Evolutionary conservation across 805 yeast genomes (phyloP).

Genomic region (Kluyveromyces dobzhanskii): DNA sequence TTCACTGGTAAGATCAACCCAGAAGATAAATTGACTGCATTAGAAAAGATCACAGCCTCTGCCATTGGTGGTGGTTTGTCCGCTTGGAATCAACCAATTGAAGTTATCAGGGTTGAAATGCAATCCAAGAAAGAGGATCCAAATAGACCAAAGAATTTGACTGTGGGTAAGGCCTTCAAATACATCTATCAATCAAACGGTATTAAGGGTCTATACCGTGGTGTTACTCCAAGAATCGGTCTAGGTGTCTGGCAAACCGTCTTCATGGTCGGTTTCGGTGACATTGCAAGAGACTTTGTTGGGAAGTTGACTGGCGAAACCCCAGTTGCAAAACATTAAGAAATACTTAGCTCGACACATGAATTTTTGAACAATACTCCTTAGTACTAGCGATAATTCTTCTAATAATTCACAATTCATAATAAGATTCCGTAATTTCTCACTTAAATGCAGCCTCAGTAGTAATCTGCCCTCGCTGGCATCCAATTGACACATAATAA

Average conservation of each 20-base stretch:
- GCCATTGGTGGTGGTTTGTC: conserved; percentile 94
- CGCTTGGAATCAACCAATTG: conserved; percentile 99
- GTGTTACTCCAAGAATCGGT: conserved; percentile 95
- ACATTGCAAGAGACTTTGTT: conserved; percentile 71
- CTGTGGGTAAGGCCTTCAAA: conserved; percentile 65
- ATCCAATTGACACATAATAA: no score
- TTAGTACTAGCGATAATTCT: no score
- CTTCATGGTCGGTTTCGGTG: conserved; percentile 98
- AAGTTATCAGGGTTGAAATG: conserved; percentile 96
- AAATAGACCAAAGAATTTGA: conserved; percentile 86
- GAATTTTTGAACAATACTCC: no score
- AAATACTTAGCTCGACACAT: no score
- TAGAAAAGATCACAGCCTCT: conserved; percentile 77
- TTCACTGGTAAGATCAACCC: conserved; percentile 46
- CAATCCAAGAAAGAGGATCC: conserved; percentile 93
- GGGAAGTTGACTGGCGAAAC: conserved; percentile 52
- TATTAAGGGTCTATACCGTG: conserved; percentile 83
- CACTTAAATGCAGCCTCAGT: no score
- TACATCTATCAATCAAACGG: conserved; percentile 83
- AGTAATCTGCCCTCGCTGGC: no score
- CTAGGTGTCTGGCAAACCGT: conserved; percentile 98
- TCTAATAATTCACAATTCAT: no score
- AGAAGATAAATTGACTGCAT: conserved; percentile 56
- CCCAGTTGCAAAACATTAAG: conserved; percentile 36
- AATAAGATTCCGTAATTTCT: no score